Percentiles rank a stretch among this genome's conserved stretches.
Evolutionary conservation across 2,329 filamentous ascomycete species (phyloP).

Genomic region (Epichloe elymi): DNA sequence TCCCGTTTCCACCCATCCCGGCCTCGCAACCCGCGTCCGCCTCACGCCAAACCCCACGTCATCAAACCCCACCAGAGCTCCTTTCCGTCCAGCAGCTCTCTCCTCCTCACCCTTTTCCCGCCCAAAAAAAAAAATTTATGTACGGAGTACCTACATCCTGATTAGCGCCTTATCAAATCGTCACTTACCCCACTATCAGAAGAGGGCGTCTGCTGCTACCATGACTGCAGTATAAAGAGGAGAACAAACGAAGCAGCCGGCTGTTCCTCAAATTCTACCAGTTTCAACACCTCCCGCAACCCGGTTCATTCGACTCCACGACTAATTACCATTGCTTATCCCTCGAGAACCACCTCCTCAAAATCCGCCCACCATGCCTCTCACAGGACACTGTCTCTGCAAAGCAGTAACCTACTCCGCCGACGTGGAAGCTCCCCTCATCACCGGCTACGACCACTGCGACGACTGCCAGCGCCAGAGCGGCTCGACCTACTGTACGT

Average conservation of each 20-base stretch:
- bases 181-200: constrained; percentile 13
- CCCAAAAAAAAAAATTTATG: too few species aligned
- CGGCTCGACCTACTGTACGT: constrained; percentile 54
- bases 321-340: too few species aligned
- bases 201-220: not conserved
- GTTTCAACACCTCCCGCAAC: not conserved
- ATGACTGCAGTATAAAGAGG: constrained; percentile 1
- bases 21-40: too few species aligned
- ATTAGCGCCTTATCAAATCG: not conserved
- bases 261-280: not conserved
- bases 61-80: constrained; percentile 15
- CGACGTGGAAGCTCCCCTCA: constrained; percentile 35
- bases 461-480: constrained; percentile 61
- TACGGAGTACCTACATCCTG: not conserved
- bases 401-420: constrained; percentile 56
- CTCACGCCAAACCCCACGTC: constrained; percentile 10
- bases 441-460: constrained; percentile 57
- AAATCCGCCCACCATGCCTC: constrained; percentile 38
- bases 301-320: not conserved
- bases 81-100: not conserved
- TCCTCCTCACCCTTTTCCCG: not conserved
- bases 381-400: constrained; percentile 59
- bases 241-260: constrained; percentile 3
- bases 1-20: not conserved
- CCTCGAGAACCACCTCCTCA: not conserved